Evolutionary conservation across 768 basidiomycete genomes (phyloP), one percentile per base, ranked within the genome.

Genomic region (Tylopilus intermedius): DNA sequence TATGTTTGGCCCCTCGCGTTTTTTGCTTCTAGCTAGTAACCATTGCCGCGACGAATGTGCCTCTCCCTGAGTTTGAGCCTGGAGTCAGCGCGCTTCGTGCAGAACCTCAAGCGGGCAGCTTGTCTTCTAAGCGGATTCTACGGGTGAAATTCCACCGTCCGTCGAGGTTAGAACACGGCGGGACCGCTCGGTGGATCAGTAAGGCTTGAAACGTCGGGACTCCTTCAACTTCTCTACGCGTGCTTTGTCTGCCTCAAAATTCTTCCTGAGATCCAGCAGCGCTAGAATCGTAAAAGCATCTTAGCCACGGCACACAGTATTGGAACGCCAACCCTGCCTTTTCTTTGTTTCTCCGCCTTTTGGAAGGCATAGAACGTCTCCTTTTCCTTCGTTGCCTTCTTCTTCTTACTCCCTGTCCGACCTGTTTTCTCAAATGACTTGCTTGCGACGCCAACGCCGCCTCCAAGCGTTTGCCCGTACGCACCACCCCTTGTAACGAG

Each of bases 401-500:
- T 80, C 57, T 72, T 75, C 43, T 66, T 68, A 47, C 71, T 75
- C 42, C 70, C 67, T 33, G 57, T 71, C 62, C 47, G 58, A 47
- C 68, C 71, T 0, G 64, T 67, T 14, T 57, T 66, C 61, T 76
- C 70, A 59, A 74, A 84, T 62, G 72, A 71, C 67, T 88, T 89
- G 66, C 74, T 79, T 9, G 81, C 82, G 8, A 86, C 79, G 2
- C 74, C 77, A 33, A 81, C 76, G 1, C 90, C 92, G 13, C 92
- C 91, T 27, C 93, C 93, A 5, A 93, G 73, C 1, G 90, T 90
- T 64, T 90, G 77, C 5, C 94, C 93, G 61, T 94, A 94, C 21
- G 87, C 86, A 11, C 94, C 94, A 5, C 92, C 90, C 35, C 94
- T 79, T n/a, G 86, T 89, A 33, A 97, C 94, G 11, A 97, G 80